Base-by-base conservation (phyloP, 495 filamentous ascomycete genomes). In the Penicillium lividum region DNA sequence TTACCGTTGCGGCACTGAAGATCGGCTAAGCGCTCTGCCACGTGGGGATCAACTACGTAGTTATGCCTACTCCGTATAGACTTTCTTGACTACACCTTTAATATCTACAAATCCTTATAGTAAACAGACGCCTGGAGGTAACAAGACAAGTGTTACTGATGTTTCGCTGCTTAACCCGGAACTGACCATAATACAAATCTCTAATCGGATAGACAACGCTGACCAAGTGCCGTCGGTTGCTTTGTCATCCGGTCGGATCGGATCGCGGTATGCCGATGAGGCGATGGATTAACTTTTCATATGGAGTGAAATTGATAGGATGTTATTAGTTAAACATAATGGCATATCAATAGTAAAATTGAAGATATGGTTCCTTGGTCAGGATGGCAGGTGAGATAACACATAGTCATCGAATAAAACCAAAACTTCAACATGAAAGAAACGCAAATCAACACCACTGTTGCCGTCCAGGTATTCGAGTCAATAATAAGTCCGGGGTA, bases 21-120 rank as follows among this genome's bases (percentile, higher is more conserved):
- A 75, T 77, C 76, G 76, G 76, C 71, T 79, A 79, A 73, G 70
- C 64, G 60, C 65, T 75, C 68, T 66, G 46, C 74, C 74, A 73
- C 66, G 56, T 60, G 64, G 61, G 56, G 56, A 43, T 52, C 13
- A 7, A 7, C 40, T 36, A 5, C 10, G 31, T n/a, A 38, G 25
- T 11, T 22, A 36, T 7, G 30, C 22, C 22, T 22, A 22, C 22
- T 1, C 22, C 16, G 34, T 3, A 22, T 53, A 31, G 13, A 48
- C 18, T 27, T 40, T 15, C 38, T 40, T 40, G 38, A 15, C 15
- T 13, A 16, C 38, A 40, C 6, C 15, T n/a, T 7, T 44, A 15
- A 7, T 15, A 7, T 15, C 40, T 22, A 22, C 22, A 22, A 1
- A 22, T 22, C 1, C 22, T 22, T 36, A 36, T 36, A 36, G 0